phyloP scores from a whole-genome alignment of 306 rosid species.

The Argentina anserina region DNA sequence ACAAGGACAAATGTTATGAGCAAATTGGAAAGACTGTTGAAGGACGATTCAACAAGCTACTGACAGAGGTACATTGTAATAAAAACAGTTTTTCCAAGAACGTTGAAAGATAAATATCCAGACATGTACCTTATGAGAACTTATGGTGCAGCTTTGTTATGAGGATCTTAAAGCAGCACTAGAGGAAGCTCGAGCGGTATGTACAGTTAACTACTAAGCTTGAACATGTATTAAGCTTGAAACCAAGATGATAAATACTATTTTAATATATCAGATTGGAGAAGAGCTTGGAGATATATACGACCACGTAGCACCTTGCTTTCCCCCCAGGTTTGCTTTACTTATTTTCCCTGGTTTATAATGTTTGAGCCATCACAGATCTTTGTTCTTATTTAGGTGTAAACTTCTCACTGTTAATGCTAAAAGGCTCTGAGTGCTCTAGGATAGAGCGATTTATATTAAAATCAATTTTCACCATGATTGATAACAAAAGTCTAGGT shows the following conservation, averaged over 20 bases:
- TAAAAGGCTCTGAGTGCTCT: neutral
- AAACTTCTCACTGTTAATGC: neutral
- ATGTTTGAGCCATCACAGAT: slow-evolving; percentile 23
- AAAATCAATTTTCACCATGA: neutral
- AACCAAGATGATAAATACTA: neutral
- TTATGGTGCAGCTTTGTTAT: slow-evolving; percentile 66
- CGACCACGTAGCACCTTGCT: slow-evolving; percentile 91
- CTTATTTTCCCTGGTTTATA: slow-evolving; percentile 20
- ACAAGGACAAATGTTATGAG: slow-evolving; percentile 90
- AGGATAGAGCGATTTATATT: neutral
- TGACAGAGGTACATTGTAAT: slow-evolving; percentile 56
- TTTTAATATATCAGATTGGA: slow-evolving; percentile 60
- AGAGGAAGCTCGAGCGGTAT: slow-evolving; percentile 87
- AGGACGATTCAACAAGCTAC: slow-evolving; percentile 75
- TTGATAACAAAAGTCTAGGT: neutral
- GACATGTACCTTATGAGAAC: slow-evolving; percentile 19
- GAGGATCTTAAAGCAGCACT: slow-evolving; percentile 92
- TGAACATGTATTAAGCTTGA: neutral
- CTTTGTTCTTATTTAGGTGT: slow-evolving; percentile 12
- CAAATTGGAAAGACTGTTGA: slow-evolving; percentile 93
- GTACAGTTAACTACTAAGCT: slow-evolving; percentile 14
- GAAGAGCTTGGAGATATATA: slow-evolving; percentile 95
- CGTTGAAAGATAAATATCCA: neutral
- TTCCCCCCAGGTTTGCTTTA: slow-evolving; percentile 81
- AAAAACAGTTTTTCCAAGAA: neutral